Evolutionary conservation across 129 eudicot genomes (phyloP), one percentile per base, ranked within the genome.

Genomic region (Solidago caesia): DNA sequence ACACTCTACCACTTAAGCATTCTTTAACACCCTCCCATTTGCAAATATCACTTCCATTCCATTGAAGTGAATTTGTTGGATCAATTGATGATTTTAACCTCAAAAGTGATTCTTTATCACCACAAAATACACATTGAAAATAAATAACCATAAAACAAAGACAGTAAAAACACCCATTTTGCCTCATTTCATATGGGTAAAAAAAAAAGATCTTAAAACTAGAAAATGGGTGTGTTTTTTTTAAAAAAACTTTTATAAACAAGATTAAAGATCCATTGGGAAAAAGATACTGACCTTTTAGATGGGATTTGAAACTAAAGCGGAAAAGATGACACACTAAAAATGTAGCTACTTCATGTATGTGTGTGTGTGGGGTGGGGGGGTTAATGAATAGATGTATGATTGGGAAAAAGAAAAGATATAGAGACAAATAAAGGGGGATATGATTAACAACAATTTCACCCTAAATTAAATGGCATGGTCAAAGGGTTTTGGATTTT

Each of bases 1-100:
- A 79, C 8, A 94, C 96, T 47, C 97, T 86, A 5, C 97, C 97
- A 6, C 48, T 75, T 43, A 82, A 73, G 73, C 99, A 94, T 74
- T 88, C 91, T 72, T 64, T 88, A 5, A 94, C 84, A 1, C 97
- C 99, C 48, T 85, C 70, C 99, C 99, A 94, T 42, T 78, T 67
- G 79, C 99, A 94, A 10, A 84, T 65, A 78, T 87, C 84, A 5
- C 11, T 62, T 5, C 85, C 87, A 45, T 73, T 78, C 98, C 98
- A 93, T 67, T 85, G 80, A 45, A 93, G 91, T 16, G 68, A 66
- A 71, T 84, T 82, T 0, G 77, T 69, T 5, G 91, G 91, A 83
- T 93, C 98, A 6, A 93, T 71, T 3, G 86, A 76, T 3, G 84
- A 69, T 68, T 80, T 88, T 27, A 93, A 60, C 5, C 72, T 84